phyloP scores from a whole-genome alignment of 2,329 filamentous ascomycete genomes.

The Aspergillus pseudoviridinutans region DNA sequence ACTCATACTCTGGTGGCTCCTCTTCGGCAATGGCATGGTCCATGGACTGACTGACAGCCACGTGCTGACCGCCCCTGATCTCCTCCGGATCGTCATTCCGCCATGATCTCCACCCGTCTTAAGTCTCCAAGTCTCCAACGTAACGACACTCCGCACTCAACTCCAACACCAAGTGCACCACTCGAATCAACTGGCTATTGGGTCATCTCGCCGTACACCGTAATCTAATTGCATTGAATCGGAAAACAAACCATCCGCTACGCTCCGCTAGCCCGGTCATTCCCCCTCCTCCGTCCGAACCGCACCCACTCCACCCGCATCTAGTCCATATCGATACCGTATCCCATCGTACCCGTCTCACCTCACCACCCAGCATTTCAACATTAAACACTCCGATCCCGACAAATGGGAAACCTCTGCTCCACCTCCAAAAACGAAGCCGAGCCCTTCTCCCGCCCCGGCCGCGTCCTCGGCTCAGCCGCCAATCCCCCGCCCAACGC shows the following conservation, averaged over 20 bases:
- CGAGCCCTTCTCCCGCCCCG: slow-evolving; percentile 67
- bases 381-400: neutral
- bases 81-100: slow-evolving; percentile 3
- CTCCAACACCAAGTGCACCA: neutral
- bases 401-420: slow-evolving; percentile 78
- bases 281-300: too few relatives aligned
- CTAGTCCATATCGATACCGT: neutral
- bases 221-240: too few relatives aligned
- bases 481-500: slow-evolving; percentile 29
- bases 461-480: slow-evolving; percentile 63
- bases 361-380: slow-evolving; percentile 1
- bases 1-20: neutral
- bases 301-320: neutral
- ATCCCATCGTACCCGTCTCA: slow-evolving; percentile 3
- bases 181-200: too few relatives aligned
- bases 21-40: too few relatives aligned
- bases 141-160: too few relatives aligned
- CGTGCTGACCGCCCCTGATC: slow-evolving; percentile 4
- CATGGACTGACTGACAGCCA: neutral
- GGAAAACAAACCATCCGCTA: neutral
- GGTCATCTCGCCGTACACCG: too few relatives aligned
- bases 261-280: too few relatives aligned
- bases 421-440: slow-evolving; percentile 61
- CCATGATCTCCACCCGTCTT: neutral
- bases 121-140: neutral